phyloP scores from a whole-genome alignment of 2,329 filamentous ascomycete species.

The Talaromyces islandicus region DNA sequence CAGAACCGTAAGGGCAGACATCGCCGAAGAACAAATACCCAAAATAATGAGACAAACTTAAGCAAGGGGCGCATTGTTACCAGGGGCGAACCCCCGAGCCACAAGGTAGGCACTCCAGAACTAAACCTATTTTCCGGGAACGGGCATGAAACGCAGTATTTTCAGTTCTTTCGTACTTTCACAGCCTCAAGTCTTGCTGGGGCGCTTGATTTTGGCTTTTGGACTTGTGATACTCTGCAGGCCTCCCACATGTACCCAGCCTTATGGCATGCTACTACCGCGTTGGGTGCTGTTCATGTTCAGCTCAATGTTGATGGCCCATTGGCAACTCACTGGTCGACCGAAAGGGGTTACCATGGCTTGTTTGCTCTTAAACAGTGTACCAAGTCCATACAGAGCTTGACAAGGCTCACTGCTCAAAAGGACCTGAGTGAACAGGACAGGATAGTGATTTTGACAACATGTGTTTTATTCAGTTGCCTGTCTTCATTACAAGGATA shows the following conservation, averaged over 20 bases:
- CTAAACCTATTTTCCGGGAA: background rate
- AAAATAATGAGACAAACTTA: no score
- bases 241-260: background rate
- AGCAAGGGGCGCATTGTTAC: background rate
- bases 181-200: background rate
- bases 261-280: constrained; percentile 1
- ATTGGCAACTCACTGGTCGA: background rate
- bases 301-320: background rate
- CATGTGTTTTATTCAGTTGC: constrained; percentile 1
- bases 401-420: background rate
- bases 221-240: background rate
- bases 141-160: background rate
- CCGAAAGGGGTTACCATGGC: background rate
- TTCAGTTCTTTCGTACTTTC: constrained; percentile 1
- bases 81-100: background rate
- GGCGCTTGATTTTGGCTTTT: constrained; percentile 1
- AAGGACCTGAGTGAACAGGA: background rate
- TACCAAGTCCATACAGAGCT: background rate
- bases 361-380: constrained; percentile 1
- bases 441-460: background rate
- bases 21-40: background rate
- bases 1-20: background rate
- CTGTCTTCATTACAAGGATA: background rate
- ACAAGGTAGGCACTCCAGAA: background rate
- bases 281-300: background rate